phyloP scores from a whole-genome alignment of 306 rosid species.

The Prunus campanulata region DNA sequence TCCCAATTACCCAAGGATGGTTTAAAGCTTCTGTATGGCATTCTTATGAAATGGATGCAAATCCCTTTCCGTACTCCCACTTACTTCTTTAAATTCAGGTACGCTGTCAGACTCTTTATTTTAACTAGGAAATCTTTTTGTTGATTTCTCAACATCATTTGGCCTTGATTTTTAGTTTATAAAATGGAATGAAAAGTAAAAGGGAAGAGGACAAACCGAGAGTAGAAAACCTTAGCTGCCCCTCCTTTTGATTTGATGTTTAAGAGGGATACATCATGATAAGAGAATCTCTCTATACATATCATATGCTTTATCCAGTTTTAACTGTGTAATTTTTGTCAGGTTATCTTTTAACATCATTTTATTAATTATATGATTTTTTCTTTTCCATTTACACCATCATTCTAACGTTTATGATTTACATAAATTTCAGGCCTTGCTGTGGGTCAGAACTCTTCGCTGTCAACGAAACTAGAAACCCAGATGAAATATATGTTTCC shows the following conservation, averaged over 20 bases:
- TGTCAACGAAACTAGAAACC: conserved; percentile 23
- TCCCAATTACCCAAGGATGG: conserved; percentile 30
- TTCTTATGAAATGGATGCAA: conserved; percentile 47
- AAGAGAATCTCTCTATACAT: too few relatives aligned
- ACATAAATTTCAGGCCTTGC: conserved; percentile 46
- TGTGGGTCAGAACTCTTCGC: conserved; percentile 50
- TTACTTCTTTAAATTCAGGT: conserved; percentile 61
- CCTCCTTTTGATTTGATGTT: too few relatives aligned
- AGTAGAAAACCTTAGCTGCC: too few relatives aligned
- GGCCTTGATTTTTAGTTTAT: background rate
- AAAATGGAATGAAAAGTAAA: too few relatives aligned
- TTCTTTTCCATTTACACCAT: background rate
- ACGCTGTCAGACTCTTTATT: background rate
- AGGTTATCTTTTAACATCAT: background rate
- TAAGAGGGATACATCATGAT: too few relatives aligned
- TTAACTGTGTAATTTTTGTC: too few relatives aligned
- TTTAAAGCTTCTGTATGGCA: conserved; percentile 22
- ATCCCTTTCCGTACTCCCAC: conserved; percentile 49
- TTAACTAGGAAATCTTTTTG: background rate
- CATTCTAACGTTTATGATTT: conserved; percentile 5
- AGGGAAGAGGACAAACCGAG: too few relatives aligned
- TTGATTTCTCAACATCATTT: background rate
- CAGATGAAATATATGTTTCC: conserved; percentile 25
- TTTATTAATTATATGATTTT: background rate
- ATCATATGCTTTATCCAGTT: too few relatives aligned